phyloP scores from a whole-genome alignment of 495 filamentous ascomycete genomes.

The Hyphodiscus hymeniophilus region DNA sequence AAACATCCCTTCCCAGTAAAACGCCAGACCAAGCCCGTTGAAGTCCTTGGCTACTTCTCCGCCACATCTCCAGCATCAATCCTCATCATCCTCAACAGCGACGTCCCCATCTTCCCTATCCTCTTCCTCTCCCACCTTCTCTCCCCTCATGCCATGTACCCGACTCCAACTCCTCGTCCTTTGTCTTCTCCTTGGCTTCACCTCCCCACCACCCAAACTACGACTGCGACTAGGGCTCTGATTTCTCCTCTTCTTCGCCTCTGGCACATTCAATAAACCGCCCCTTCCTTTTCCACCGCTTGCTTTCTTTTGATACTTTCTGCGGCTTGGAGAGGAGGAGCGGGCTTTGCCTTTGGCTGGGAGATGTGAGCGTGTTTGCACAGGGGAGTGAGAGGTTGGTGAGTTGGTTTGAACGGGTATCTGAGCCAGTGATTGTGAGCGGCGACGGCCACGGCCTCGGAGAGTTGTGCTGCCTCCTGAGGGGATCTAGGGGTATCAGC shows the following conservation, averaged over 20 bases:
- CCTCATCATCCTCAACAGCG: slow-evolving; percentile 1
- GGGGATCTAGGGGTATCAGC: not conserved
- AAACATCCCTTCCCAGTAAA: not conserved
- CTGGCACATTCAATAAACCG: not conserved
- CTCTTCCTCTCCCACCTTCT: not conserved
- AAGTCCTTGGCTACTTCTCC: not conserved
- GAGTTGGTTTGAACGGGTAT: not conserved
- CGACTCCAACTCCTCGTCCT: slow-evolving; percentile 11
- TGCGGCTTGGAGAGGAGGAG: not conserved
- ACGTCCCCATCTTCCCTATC: not conserved
- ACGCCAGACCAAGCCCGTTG: too few species aligned
- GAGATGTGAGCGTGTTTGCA: not conserved
- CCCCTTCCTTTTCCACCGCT: too few species aligned
- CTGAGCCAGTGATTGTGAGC: slow-evolving; percentile 11
- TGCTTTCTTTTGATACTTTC: slow-evolving; percentile 1
- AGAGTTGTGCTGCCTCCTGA: slow-evolving; percentile 13
- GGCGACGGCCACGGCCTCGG: slow-evolving; percentile 17
- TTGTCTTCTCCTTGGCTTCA: slow-evolving; percentile 4
- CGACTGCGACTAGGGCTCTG: slow-evolving; percentile 1
- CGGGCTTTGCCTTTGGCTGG: not conserved
- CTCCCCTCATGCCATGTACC: not conserved
- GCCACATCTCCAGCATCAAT: not conserved
- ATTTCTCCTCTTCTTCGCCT: slow-evolving; percentile 5
- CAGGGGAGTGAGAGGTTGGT: not conserved
- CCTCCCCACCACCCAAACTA: not conserved